Evolutionary conservation across 352 stramenopile genomes (phyloP).

Genomic region (Phytopythium montanum): DNA sequence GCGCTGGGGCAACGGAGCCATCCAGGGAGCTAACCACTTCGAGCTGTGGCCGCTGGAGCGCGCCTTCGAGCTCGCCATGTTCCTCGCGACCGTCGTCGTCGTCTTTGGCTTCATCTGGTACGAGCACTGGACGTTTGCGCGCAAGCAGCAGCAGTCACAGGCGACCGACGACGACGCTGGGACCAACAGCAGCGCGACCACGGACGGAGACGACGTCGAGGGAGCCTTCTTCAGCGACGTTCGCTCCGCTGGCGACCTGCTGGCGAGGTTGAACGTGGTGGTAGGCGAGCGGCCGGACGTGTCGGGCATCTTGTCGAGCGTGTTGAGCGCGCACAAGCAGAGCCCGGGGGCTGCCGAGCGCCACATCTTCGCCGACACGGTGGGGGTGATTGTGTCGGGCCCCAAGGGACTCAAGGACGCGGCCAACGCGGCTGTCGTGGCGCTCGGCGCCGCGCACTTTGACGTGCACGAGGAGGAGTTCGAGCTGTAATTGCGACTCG

Average conservation of each 20-base stretch:
- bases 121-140: conserved; percentile 26
- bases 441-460: conserved; percentile 31
- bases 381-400: conserved; percentile 39
- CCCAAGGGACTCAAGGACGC: conserved; percentile 30
- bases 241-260: conserved; percentile 35
- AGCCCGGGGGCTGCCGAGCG: conserved; percentile 4
- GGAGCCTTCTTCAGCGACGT: conserved; percentile 26
- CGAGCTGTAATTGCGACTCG: conserved; percentile 31
- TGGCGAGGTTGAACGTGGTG: conserved; percentile 27
- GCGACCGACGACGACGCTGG: conserved; percentile 9
- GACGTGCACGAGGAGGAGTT: conserved; percentile 56
- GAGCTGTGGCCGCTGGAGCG: conserved; percentile 53
- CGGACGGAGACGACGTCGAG: conserved; percentile 5
- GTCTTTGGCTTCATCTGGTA: conserved; percentile 51
- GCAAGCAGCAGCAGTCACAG: conserved; percentile 5
- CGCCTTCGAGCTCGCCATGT: conserved; percentile 41
- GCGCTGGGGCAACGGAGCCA: conserved; percentile 44
- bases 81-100: conserved; percentile 37
- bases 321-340: conserved; percentile 19
- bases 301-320: conserved; percentile 25
- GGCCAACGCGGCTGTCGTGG: conserved; percentile 29
- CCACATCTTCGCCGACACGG: conserved; percentile 15
- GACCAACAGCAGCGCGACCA: conserved; percentile 4
- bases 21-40: conserved; percentile 42
- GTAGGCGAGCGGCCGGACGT: conserved; percentile 31